phyloP scores from a whole-genome alignment of 2,329 filamentous ascomycete genomes.

The Beauveria sp. region DNA sequence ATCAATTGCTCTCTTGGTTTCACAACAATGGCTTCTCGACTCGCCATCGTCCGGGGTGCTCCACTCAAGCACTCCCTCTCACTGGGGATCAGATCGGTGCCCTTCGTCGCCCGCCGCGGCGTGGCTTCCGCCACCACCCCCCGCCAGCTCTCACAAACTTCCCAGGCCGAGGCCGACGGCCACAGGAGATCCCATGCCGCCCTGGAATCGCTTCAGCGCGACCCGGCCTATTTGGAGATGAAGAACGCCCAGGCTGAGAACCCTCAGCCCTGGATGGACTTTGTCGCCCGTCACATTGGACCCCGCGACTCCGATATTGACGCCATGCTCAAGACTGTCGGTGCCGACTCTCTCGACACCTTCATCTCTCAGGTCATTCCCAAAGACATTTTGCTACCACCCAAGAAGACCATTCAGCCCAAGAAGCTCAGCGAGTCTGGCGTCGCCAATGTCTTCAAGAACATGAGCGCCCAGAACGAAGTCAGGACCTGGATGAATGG shows the following conservation, averaged over 20 bases:
- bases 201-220: slow-evolving; percentile 14
- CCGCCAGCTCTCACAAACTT: slow-evolving; percentile 13
- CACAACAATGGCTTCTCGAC: slow-evolving; percentile 21
- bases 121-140: slow-evolving; percentile 6
- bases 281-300: slow-evolving; percentile 80
- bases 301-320: slow-evolving; percentile 62
- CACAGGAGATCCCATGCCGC: slow-evolving; percentile 10
- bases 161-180: slow-evolving; percentile 3
- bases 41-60: slow-evolving; percentile 18
- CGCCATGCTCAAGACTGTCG: slow-evolving; percentile 73
- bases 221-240: slow-evolving; percentile 20
- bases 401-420: slow-evolving; percentile 31
- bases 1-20: slow-evolving; percentile 4
- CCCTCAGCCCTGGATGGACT: slow-evolving; percentile 31
- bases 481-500: slow-evolving; percentile 66
- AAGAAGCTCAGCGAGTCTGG: slow-evolving; percentile 43
- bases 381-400: slow-evolving; percentile 54
- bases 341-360: slow-evolving; percentile 65
- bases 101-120: slow-evolving; percentile 12
- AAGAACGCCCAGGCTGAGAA: slow-evolving; percentile 15
- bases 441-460: slow-evolving; percentile 22
- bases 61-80: slow-evolving; percentile 16
- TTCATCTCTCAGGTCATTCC: slow-evolving; percentile 84
- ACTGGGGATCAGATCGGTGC: slow-evolving; percentile 14
- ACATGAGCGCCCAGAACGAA: slow-evolving; percentile 29